Percentiles rank a stretch among this genome's conserved stretches.
Conservation (phyloP, 495 filamentous ascomycete genomes). For the Parmelia sp. region DNA sequence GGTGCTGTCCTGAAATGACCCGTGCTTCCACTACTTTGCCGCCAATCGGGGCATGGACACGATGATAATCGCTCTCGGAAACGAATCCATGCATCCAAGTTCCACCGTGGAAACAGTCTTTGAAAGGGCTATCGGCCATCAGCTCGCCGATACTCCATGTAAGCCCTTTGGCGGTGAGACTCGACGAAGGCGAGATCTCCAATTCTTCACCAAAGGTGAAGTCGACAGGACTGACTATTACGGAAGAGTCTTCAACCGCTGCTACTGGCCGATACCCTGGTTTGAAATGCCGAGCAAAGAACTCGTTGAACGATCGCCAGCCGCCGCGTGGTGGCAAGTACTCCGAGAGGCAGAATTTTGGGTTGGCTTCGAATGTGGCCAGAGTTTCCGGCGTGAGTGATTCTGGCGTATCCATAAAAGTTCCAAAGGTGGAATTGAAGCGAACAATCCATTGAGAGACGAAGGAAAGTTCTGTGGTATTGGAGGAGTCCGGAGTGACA, state of each 20-base stretch:
- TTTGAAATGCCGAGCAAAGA: slow-evolving; percentile 30
- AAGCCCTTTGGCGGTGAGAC: slow-evolving; percentile 28
- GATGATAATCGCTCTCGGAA: slow-evolving; percentile 29
- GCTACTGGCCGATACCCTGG: slow-evolving; percentile 22
- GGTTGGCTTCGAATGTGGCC: slow-evolving; percentile 26
- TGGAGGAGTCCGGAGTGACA: slow-evolving; percentile 5
- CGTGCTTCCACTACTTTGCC: slow-evolving; percentile 27
- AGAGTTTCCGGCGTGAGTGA: slow-evolving; percentile 28
- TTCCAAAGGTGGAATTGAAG: slow-evolving; percentile 17
- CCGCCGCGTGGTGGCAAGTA: slow-evolving; percentile 25
- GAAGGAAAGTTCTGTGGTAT: slow-evolving; percentile 4
- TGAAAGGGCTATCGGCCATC: slow-evolving; percentile 22
- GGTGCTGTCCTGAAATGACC: slow-evolving; percentile 6
- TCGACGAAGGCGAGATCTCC: slow-evolving; percentile 18
- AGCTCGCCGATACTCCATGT: slow-evolving; percentile 29
- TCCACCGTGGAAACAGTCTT: slow-evolving; percentile 24
- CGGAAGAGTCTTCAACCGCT: slow-evolving; percentile 11
- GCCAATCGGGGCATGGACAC: slow-evolving; percentile 26
- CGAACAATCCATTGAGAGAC: slow-evolving; percentile 1
- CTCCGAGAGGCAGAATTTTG: slow-evolving; percentile 24
- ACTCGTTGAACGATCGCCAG: slow-evolving; percentile 30
- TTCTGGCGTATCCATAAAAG: slow-evolving; percentile 28
- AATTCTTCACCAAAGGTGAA: slow-evolving; percentile 24
- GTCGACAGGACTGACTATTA: slow-evolving; percentile 27
- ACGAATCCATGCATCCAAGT: slow-evolving; percentile 29